Evolutionary conservation across 2,329 filamentous ascomycete species (phyloP).

Genomic region (Colletotrichum noveboracense): DNA sequence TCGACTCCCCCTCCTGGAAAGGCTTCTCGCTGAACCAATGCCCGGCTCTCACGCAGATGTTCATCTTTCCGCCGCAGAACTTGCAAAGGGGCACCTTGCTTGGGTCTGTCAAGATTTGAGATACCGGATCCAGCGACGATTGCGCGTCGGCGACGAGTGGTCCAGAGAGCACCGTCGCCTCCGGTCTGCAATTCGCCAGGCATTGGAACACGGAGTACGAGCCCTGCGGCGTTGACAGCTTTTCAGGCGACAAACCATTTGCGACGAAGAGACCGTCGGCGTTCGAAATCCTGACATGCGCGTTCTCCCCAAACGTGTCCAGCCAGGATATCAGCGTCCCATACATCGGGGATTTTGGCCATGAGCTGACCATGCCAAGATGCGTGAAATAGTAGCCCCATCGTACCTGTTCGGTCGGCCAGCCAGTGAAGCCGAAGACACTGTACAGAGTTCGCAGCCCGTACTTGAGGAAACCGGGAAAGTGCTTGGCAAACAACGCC

Average conservation of each 20-base stretch:
- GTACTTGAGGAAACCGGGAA: constrained; percentile 31
- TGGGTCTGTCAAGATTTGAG: constrained; percentile 24
- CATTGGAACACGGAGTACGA: constrained; percentile 34
- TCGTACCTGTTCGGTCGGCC: constrained; percentile 30
- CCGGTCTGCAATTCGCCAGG: constrained; percentile 29
- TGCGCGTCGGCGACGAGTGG: constrained; percentile 28
- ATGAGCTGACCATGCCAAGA: constrained; percentile 29
- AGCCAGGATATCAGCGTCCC: constrained; percentile 17
- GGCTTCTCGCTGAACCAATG: constrained; percentile 24
- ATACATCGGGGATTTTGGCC: constrained; percentile 30
- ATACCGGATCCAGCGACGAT: constrained; percentile 25
- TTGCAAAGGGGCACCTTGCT: constrained; percentile 20
- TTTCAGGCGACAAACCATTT: constrained; percentile 28
- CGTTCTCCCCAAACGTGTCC: neutral
- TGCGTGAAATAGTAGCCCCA: constrained; percentile 39
- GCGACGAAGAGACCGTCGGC: constrained; percentile 35
- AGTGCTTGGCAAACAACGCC: constrained; percentile 32
- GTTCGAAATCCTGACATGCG: constrained; percentile 34
- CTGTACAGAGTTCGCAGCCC: constrained; percentile 34
- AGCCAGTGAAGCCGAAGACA: constrained; percentile 34
- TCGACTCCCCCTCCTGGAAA: constrained; percentile 18
- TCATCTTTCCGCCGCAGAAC: constrained; percentile 23
- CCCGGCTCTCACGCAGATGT: constrained; percentile 25
- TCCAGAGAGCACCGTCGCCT: constrained; percentile 28
- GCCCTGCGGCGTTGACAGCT: constrained; percentile 35